Evolutionary conservation across 176 grass and related monocot species (phyloP), one percentile per base, ranked within the genome.

Genomic region (Chrysopogon serrulatus): DNA sequence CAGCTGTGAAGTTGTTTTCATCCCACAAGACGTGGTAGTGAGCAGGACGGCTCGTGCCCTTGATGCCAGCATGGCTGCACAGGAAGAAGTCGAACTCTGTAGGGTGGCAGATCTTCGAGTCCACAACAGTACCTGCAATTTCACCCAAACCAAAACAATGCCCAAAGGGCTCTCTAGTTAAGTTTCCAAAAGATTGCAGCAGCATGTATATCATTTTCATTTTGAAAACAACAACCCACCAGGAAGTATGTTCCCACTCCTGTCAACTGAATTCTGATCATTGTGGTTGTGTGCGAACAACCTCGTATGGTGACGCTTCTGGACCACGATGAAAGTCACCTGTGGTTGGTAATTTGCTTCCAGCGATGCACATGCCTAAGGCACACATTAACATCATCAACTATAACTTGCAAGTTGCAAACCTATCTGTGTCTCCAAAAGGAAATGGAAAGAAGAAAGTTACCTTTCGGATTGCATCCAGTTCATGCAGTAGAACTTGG

Each of bases 1-100:
- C 95, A 15, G 95, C 91, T 5, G 92, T 91, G 85, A 98, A 95
- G 34, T 95, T 95, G 79, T 98, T 98, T 53, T 98, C 95, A 37
- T 98, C 92, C 95, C 94, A 97, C 53, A 97, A 83, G 49, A 95
- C 95, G 77, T 98, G 95, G 71, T 98, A 98, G 62, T 98, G 95
- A 28, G 95, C 92, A 40, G 95, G 95, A 27, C 95, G 89, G 84
- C 95, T 98, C 27, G 95, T 98, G 39, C 95, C 95, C 90, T 95
- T 90, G 27, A 98, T 95, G 35, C 96, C 96, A 36, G 96, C 93
- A 83, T 98, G 96, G 81, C 96, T 98, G 87, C 96, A 95, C 39
- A 98, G 71, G 80, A 92, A 98, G 68, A 95, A 98, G 21, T 95
- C 93, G 4, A 98, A 98, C 70, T 95, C 93, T 10, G 93, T 98